Conservation (phyloP, 495 filamentous ascomycete species). For the Rhizodiscina lignyota region DNA sequence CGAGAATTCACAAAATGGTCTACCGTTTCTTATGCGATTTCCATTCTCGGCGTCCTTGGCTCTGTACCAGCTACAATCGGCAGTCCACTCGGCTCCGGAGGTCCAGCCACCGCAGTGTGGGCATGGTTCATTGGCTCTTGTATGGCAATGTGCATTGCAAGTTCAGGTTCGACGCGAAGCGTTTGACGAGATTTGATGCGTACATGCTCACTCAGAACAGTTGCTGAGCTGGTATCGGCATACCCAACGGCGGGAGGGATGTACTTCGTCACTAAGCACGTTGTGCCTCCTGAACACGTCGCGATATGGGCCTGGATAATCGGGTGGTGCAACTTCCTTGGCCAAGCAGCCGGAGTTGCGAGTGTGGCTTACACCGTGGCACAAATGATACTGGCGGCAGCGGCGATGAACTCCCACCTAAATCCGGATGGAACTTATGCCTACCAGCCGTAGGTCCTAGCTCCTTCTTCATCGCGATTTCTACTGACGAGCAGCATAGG, state of each 20-base stretch:
- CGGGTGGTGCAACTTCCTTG: conserved; percentile 54
- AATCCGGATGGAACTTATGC: conserved; percentile 19
- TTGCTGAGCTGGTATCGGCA: conserved; percentile 36
- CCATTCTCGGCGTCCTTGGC: conserved; percentile 51
- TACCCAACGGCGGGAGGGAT: conserved; percentile 35
- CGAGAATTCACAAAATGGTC: conserved; percentile 62
- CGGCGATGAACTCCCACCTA: conserved; percentile 39
- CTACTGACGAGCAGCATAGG: conserved; percentile 20
- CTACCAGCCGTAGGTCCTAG: conserved; percentile 28
- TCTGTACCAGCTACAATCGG: conserved; percentile 55
- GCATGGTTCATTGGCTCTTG: conserved; percentile 52
- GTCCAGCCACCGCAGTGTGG: conserved; percentile 56
- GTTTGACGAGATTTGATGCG: conserved; percentile 2
- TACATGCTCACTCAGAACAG: conserved; percentile 10
- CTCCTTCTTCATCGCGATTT: too few species aligned
- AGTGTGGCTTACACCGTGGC: conserved; percentile 51
- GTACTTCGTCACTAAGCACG: conserved; percentile 30
- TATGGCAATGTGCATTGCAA: conserved; percentile 52
- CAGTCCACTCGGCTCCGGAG: conserved; percentile 43
- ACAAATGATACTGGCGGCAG: conserved; percentile 50
- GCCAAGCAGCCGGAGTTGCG: conserved; percentile 47
- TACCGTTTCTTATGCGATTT: conserved; percentile 59
- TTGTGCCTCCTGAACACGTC: conserved; percentile 26
- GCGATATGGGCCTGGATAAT: conserved; percentile 33
- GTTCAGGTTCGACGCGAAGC: conserved; percentile 28